Conservation (phyloP, 257 asterid species). For the Solanum neorickii region DNA sequence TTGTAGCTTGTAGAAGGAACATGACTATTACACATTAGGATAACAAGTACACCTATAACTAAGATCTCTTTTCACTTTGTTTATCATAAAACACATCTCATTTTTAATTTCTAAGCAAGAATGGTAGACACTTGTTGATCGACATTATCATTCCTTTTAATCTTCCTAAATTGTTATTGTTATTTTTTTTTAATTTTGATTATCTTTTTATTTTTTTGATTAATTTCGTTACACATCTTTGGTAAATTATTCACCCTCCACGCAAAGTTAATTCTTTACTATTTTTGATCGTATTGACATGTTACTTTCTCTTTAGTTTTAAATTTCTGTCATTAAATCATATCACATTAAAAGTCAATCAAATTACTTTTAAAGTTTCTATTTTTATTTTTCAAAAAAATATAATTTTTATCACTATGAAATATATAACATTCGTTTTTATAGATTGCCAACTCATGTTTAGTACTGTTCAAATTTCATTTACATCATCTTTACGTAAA, state of each 20-base stretch:
- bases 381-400: not conserved
- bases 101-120: not conserved
- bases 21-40: not conserved
- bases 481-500: not conserved
- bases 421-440: not conserved
- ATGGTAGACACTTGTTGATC: not conserved
- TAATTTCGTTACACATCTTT: too few species aligned
- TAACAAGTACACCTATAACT: not conserved
- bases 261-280: too few species aligned
- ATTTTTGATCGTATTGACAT: too few species aligned
- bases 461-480: not conserved
- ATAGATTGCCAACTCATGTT: not conserved
- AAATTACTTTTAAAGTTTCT: too few species aligned
- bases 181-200: too few species aligned
- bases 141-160: not conserved
- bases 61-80: not conserved
- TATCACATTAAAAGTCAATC: too few species aligned
- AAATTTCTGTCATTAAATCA: too few species aligned
- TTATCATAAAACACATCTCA: not conserved
- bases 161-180: not conserved
- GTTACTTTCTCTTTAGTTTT: too few species aligned
- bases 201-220: too few species aligned
- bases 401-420: not conserved
- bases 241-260: too few species aligned
- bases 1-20: not conserved